phyloP scores from a whole-genome alignment of 2,329 filamentous ascomycete species.

The Aspergillus sp. region DNA sequence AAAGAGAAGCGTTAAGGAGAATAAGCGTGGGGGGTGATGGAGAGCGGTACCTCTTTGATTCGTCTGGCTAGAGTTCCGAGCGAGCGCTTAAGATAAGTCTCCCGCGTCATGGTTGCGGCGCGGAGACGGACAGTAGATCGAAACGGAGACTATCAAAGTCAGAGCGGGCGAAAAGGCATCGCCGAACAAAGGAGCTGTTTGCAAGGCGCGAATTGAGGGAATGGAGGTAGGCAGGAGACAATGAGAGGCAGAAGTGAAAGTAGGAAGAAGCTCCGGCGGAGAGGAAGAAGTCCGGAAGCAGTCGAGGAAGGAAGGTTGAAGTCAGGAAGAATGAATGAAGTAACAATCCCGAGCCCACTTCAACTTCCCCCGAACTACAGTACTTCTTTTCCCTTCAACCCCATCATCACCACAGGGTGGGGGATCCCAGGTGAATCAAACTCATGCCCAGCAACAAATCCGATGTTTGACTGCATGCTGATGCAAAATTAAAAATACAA shows the following conservation, averaged over 20 bases:
- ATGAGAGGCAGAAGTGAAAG: constrained; percentile 9
- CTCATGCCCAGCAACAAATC: neutral
- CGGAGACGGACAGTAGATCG: constrained; percentile 6
- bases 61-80: constrained; percentile 43
- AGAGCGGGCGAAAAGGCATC: constrained; percentile 16
- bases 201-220: constrained; percentile 3
- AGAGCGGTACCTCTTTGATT: constrained; percentile 42
- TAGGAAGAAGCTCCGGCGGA: neutral
- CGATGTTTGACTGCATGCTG: neutral
- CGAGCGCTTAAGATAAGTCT: constrained; percentile 46
- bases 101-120: constrained; percentile 40
- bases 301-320: neutral
- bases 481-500: no score
- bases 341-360: constrained; percentile 6
- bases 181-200: constrained; percentile 7
- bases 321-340: constrained; percentile 4
- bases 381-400: neutral
- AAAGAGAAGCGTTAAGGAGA: neutral
- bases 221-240: constrained; percentile 12
- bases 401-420: neutral
- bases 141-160: neutral
- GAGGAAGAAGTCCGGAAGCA: neutral
- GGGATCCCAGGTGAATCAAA: neutral
- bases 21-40: neutral
- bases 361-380: neutral